Percentiles rank a stretch among this genome's conserved stretches.
Evolutionary conservation across 2,329 filamentous ascomycete genomes (phyloP).

Genomic region (Bipolaris victoriae): DNA sequence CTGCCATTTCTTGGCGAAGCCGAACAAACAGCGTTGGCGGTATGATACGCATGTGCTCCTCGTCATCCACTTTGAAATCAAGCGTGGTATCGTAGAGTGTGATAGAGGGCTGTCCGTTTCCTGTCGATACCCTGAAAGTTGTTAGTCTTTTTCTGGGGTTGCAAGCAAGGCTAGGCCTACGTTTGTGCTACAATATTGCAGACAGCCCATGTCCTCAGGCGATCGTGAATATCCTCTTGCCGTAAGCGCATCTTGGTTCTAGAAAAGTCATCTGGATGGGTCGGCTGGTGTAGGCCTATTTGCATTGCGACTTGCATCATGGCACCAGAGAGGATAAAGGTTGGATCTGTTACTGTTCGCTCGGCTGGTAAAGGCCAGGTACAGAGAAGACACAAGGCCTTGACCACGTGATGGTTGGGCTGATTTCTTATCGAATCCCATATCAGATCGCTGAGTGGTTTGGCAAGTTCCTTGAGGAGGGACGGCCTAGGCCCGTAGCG

Average conservation of each 20-base stretch:
- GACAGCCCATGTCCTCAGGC: slow-evolving; percentile 81
- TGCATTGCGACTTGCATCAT: slow-evolving; percentile 90
- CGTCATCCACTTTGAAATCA: slow-evolving; percentile 47
- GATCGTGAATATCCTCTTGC: slow-evolving; percentile 78
- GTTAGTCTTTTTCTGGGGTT: slow-evolving; percentile 22
- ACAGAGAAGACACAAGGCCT: slow-evolving; percentile 78
- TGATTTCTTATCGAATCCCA: slow-evolving; percentile 82
- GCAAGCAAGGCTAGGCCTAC: slow-evolving; percentile 45
- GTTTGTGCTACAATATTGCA: slow-evolving; percentile 84
- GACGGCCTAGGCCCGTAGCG: slow-evolving; percentile 69
- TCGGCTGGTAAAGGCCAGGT: slow-evolving; percentile 85
- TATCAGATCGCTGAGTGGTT: slow-evolving; percentile 70
- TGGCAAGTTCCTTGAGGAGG: slow-evolving; percentile 70
- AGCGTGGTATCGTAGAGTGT: slow-evolving; percentile 78
- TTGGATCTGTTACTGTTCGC: slow-evolving; percentile 78
- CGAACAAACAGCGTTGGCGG: slow-evolving; percentile 46
- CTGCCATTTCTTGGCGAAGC: slow-evolving; percentile 48
- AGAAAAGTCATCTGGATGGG: slow-evolving; percentile 83
- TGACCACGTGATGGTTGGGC: slow-evolving; percentile 79
- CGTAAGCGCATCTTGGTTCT: slow-evolving; percentile 75
- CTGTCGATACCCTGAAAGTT: slow-evolving; percentile 71
- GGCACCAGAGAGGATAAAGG: slow-evolving; percentile 79
- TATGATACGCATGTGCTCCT: slow-evolving; percentile 47
- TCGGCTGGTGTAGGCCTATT: slow-evolving; percentile 80
- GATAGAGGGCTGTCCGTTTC: slow-evolving; percentile 80